Evolutionary conservation across 352 stramenopile species (phyloP).

Genomic region (Thalassiosira ordinaria): DNA sequence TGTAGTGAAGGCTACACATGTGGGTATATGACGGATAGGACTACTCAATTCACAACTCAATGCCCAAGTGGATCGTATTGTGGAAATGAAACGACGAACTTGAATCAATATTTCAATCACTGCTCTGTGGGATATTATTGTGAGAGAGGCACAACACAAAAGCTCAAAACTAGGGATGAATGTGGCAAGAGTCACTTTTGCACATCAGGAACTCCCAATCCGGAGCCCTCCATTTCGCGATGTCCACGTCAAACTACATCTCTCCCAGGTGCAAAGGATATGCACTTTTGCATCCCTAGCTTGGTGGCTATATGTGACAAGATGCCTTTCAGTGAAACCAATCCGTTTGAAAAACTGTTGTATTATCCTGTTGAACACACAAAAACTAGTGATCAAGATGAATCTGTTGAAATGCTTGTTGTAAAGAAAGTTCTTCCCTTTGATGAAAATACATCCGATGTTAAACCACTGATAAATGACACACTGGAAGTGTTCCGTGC

Average conservation of each 20-base stretch:
- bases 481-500: slow-evolving; percentile 92
- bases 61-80: slow-evolving; percentile 93
- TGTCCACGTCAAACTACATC: slow-evolving; percentile 93
- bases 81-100: slow-evolving; percentile 86
- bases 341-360: slow-evolving; percentile 73
- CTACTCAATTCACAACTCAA: slow-evolving; percentile 91
- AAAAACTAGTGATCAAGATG: slow-evolving; percentile 73
- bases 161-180: slow-evolving; percentile 89
- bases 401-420: slow-evolving; percentile 90
- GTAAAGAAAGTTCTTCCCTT: slow-evolving; percentile 91
- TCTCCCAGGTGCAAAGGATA: slow-evolving; percentile 83
- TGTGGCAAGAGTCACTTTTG: slow-evolving; percentile 94
- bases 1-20: slow-evolving; percentile 94
- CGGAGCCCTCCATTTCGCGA: slow-evolving; percentile 87
- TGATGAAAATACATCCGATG: slow-evolving; percentile 80
- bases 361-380: slow-evolving; percentile 73
- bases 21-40: slow-evolving; percentile 91
- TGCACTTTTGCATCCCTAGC: slow-evolving; percentile 91
- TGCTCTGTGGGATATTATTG: slow-evolving; percentile 92
- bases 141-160: slow-evolving; percentile 88
- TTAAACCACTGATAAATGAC: slow-evolving; percentile 92
- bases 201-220: slow-evolving; percentile 89
- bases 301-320: slow-evolving; percentile 95
- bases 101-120: slow-evolving; percentile 88
- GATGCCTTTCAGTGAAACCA: slow-evolving; percentile 64